Conservation (phyloP, 441 rosid genomes). For the Populus hybrid region DNA sequence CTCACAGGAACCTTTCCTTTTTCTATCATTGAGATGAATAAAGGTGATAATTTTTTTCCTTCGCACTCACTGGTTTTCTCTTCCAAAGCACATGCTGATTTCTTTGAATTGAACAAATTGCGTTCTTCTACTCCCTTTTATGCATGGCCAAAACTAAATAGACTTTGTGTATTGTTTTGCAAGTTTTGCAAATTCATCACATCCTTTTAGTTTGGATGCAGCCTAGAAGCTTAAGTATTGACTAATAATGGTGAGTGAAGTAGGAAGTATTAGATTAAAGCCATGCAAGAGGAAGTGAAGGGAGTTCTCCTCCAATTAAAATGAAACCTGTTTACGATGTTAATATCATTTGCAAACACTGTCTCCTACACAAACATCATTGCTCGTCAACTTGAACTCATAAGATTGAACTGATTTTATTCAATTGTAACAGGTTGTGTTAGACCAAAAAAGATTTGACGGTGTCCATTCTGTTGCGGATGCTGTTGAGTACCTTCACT, state of each 20-base stretch:
- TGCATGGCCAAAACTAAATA: not conserved
- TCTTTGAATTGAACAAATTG: too few relatives aligned
- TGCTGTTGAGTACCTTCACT: constrained; percentile 95
- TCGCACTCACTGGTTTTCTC: not conserved
- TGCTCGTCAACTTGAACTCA: not conserved
- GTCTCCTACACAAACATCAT: not conserved
- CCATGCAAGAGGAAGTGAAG: not conserved
- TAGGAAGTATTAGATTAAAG: not conserved
- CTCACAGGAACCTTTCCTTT: not conserved
- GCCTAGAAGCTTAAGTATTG: not conserved
- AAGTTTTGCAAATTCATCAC: not conserved
- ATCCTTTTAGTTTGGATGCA: not conserved
- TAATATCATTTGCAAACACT: not conserved
- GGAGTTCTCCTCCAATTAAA: too few relatives aligned
- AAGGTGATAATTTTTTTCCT: not conserved
- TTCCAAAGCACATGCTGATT: not conserved
- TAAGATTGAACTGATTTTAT: not conserved
- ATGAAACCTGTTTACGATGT: not conserved
- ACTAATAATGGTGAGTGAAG: not conserved
- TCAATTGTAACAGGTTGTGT: constrained; percentile 42
- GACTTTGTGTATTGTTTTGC: not conserved
- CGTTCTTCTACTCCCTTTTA: not conserved
- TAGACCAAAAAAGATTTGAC: constrained; percentile 72
- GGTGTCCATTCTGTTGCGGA: constrained; percentile 75
- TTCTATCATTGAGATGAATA: not conserved